These are phyloP conservation scores for Tricholoma sp. DNA, from an alignment of 768 basidiomycete genomes.

Conservation along the genomic window DNA sequence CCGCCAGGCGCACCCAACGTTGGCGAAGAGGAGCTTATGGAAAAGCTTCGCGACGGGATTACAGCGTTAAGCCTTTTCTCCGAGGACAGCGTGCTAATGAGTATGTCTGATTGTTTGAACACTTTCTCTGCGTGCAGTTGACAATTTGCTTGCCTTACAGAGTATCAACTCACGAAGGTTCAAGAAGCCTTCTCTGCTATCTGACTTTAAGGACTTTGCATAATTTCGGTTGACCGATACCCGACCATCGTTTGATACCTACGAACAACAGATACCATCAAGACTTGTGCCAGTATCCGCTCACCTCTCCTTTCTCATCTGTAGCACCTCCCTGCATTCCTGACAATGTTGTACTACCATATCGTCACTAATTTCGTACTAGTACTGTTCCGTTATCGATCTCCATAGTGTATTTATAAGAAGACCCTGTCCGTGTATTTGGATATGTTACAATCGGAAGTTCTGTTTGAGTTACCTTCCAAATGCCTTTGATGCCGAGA, in stretches of 20 bases:
- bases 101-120: conserved; percentile 27
- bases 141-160: conserved; percentile 19
- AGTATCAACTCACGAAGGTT: conserved; percentile 41
- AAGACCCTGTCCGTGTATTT: not conserved
- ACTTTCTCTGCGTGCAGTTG: not conserved
- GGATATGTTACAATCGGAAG: conserved; percentile 4
- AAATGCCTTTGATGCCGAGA: not conserved
- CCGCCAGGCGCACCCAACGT: conserved; percentile 19
- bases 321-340: not conserved
- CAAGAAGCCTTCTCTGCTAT: conserved; percentile 41
- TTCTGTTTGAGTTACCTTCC: not conserved
- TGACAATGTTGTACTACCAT: conserved; percentile 5
- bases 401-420: conserved; percentile 6
- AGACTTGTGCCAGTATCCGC: not conserved
- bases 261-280: conserved; percentile 4
- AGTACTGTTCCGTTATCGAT: not conserved
- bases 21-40: conserved; percentile 38
- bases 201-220: conserved; percentile 10
- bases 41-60: conserved; percentile 34
- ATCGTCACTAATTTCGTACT: not conserved
- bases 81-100: conserved; percentile 39
- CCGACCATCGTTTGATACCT: conserved; percentile 13
- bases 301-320: not conserved
- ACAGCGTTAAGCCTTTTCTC: conserved; percentile 39
- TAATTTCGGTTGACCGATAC: conserved; percentile 4